These are phyloP conservation scores for Mucor indicus DNA, from an alignment of 371 early-diverging fungal genomes.

Conservation along the genomic window DNA sequence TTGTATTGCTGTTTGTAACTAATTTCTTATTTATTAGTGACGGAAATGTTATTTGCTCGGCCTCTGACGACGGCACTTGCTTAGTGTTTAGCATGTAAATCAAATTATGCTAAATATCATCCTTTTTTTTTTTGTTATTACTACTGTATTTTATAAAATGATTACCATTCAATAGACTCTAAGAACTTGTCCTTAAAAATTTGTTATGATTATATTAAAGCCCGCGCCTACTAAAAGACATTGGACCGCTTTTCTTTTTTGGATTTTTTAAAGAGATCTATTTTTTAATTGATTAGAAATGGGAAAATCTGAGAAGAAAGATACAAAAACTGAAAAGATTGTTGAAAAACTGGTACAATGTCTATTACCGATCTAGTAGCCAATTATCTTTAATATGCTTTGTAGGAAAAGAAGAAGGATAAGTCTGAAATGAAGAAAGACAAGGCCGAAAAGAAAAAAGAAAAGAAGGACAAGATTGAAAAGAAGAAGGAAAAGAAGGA, in stretches of 20 bases:
- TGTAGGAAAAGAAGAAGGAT: not conserved
- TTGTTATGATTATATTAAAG: too few relatives aligned
- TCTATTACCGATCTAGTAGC: too few relatives aligned
- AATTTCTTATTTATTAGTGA: slow-evolving; percentile 42
- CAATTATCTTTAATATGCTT: not conserved
- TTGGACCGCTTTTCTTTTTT: too few relatives aligned
- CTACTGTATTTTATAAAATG: not conserved
- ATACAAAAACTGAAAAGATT: slow-evolving; percentile 2
- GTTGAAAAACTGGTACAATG: not conserved
- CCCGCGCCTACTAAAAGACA: too few relatives aligned
- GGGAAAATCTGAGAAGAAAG: slow-evolving; percentile 12
- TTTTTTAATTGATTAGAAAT: not conserved
- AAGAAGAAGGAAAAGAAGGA: not conserved
- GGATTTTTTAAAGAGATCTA: too few relatives aligned
- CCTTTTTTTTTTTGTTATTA: not conserved
- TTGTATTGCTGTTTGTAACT: not conserved
- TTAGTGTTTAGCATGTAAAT: slow-evolving; percentile 60
- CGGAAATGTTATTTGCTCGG: slow-evolving; percentile 71
- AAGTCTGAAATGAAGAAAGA: slow-evolving; percentile 5
- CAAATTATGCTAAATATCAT: not conserved
- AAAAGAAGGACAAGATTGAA: not conserved
- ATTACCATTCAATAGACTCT: too few relatives aligned
- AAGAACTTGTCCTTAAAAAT: too few relatives aligned
- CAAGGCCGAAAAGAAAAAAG: not conserved
- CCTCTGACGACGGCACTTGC: slow-evolving; percentile 77